phyloP scores from a whole-genome alignment of 306 rosid species.

The Vigna hirtella region DNA sequence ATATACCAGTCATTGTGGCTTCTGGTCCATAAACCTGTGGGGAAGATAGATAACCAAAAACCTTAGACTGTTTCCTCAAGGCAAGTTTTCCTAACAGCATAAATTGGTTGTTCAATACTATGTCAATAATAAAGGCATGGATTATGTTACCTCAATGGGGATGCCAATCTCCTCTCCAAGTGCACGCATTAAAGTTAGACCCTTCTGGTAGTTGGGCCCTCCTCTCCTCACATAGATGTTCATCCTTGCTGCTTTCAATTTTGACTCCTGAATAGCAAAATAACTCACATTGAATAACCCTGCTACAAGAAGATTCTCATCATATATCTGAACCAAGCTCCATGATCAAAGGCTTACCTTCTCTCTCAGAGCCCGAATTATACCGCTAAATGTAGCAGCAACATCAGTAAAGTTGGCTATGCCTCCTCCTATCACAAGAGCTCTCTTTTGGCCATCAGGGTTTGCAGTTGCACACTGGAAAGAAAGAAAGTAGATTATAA shows the following conservation, averaged over 20 bases:
- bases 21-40: conserved; percentile 95
- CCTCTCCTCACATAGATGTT: conserved; percentile 93
- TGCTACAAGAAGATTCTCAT: conserved; percentile 9
- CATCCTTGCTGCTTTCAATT: conserved; percentile 88
- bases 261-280: conserved; percentile 69
- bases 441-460: conserved; percentile 88
- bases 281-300: conserved; percentile 35
- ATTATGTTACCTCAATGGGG: conserved; percentile 80
- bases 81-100: conserved; percentile 19
- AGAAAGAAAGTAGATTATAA: conserved; percentile 42
- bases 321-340: background rate
- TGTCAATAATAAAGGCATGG: background rate
- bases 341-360: conserved; percentile 59
- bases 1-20: conserved; percentile 97
- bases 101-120: conserved; percentile 6
- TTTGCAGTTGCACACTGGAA: conserved; percentile 90
- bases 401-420: conserved; percentile 97
- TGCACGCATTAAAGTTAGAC: conserved; percentile 83
- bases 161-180: conserved; percentile 91
- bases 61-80: conserved; percentile 15
- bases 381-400: conserved; percentile 95
- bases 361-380: conserved; percentile 91
- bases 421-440: conserved; percentile 97
- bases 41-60: conserved; percentile 15
- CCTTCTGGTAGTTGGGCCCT: conserved; percentile 99